Conservation (phyloP, 2,329 filamentous ascomycete genomes). For the Diaporthe caulivora region DNA sequence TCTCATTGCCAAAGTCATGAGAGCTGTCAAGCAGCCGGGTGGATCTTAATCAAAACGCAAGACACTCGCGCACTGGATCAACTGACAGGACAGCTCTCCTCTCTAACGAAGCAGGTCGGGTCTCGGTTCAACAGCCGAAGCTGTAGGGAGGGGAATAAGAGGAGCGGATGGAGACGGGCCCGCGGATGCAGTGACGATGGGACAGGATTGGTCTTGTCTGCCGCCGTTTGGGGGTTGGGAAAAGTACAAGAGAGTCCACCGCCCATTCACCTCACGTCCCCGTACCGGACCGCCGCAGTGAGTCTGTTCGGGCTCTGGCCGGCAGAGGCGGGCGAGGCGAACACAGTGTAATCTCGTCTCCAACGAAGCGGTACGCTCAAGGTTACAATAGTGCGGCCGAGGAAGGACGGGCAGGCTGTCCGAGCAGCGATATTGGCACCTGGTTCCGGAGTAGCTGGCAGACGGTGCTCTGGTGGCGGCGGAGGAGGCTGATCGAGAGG, state of each 20-base stretch:
- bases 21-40: conserved; percentile 36
- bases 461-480: conserved; percentile 1
- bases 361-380: conserved; percentile 25
- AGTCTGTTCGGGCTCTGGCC: conserved; percentile 19
- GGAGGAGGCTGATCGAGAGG: conserved; percentile 19
- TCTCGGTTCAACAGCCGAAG: conserved; percentile 13
- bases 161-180: conserved; percentile 21
- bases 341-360: conserved; percentile 31
- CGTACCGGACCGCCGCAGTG: conserved; percentile 23
- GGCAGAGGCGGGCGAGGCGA: conserved; percentile 32
- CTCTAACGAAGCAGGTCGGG: conserved; percentile 23
- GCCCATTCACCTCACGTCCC: conserved; percentile 28
- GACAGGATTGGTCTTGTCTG: conserved; percentile 19
- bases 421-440: conserved; percentile 9
- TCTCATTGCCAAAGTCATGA: conserved; percentile 53
- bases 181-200: conserved; percentile 2
- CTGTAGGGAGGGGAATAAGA: neutral
- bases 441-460: neutral
- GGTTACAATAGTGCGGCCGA: neutral
- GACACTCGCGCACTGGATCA: conserved; percentile 30
- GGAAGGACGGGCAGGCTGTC: conserved; percentile 17
- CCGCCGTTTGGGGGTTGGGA: neutral
- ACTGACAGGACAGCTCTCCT: conserved; percentile 36
- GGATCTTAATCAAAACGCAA: conserved; percentile 29
- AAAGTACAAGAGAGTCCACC: neutral